phyloP scores from a whole-genome alignment of 176 grass and related monocot genomes.

The Oryza meridionalis region DNA sequence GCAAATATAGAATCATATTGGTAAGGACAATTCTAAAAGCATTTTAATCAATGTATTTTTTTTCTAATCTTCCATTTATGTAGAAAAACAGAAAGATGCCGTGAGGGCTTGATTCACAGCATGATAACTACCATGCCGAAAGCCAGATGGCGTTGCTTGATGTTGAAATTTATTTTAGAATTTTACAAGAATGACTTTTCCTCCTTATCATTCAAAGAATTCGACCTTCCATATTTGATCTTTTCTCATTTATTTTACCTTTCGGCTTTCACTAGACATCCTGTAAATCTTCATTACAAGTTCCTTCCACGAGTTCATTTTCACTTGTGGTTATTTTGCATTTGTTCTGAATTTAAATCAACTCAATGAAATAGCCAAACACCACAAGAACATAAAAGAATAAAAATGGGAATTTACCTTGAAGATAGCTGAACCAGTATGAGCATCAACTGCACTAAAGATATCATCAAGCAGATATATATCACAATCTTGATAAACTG shows the following conservation, averaged over 20 bases:
- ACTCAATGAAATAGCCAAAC: neutral
- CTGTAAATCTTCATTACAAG: neutral
- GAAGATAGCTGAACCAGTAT: constrained; percentile 78
- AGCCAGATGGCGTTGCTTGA: neutral
- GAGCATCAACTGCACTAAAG: constrained; percentile 80
- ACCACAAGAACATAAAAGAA: neutral
- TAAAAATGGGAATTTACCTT: constrained; percentile 43
- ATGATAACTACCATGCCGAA: neutral
- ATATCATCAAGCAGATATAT: constrained; percentile 85
- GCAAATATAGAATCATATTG: neutral
- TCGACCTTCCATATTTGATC: neutral
- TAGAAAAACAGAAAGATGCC: neutral
- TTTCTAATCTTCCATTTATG: neutral
- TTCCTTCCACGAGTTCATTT: neutral
- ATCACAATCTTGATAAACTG: constrained; percentile 75
- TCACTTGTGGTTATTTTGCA: neutral
- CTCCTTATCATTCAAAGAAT: neutral
- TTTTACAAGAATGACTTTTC: neutral
- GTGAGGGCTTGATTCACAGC: neutral
- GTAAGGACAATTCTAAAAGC: neutral
- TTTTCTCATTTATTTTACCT: neutral
- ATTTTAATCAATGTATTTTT: neutral
- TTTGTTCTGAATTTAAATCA: neutral
- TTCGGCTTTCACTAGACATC: neutral
- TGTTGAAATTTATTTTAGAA: neutral